Conservation (phyloP, 495 filamentous ascomycete genomes). For the Choiromyces venosus region DNA sequence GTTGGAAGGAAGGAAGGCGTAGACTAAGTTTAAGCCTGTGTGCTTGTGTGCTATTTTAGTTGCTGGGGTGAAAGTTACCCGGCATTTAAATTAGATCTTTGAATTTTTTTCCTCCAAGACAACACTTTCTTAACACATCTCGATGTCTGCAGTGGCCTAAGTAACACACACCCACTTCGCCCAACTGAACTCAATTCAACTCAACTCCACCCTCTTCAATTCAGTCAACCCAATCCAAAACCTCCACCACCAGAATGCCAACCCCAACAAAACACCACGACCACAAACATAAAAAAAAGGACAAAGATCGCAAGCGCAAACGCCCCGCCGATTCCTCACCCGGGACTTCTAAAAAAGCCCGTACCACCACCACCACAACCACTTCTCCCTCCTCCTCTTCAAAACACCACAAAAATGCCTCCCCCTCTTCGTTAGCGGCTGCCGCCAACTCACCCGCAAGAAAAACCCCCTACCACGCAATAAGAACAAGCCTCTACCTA, state of each 20-base stretch:
- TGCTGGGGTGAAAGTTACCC: constrained; percentile 29
- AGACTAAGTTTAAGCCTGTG: not conserved
- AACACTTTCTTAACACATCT: constrained; percentile 15
- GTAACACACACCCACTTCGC: constrained; percentile 13
- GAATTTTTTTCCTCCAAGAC: too few species aligned
- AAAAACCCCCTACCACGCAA: constrained; percentile 56
- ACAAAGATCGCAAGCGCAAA: constrained; percentile 46
- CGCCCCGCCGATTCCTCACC: constrained; percentile 44
- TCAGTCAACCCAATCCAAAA: not conserved
- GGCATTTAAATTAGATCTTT: constrained; percentile 11
- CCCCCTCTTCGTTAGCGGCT: not conserved
- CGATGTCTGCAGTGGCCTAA: not conserved
- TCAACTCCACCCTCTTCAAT: not conserved
- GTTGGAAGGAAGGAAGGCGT: not conserved
- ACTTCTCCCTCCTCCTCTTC: not conserved
- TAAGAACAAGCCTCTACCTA: constrained; percentile 63
- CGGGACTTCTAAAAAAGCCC: constrained; percentile 42
- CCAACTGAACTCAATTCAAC: constrained; percentile 28
- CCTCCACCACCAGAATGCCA: constrained; percentile 22
- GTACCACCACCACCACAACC: constrained; percentile 25
- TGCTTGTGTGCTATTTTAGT: not conserved
- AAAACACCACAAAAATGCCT: constrained; percentile 14
- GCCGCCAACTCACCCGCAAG: constrained; percentile 1
- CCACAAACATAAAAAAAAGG: constrained; percentile 54
- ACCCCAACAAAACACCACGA: constrained; percentile 45